phyloP scores from a whole-genome alignment of 2,329 filamentous ascomycete species.

The Eutypa lata region DNA sequence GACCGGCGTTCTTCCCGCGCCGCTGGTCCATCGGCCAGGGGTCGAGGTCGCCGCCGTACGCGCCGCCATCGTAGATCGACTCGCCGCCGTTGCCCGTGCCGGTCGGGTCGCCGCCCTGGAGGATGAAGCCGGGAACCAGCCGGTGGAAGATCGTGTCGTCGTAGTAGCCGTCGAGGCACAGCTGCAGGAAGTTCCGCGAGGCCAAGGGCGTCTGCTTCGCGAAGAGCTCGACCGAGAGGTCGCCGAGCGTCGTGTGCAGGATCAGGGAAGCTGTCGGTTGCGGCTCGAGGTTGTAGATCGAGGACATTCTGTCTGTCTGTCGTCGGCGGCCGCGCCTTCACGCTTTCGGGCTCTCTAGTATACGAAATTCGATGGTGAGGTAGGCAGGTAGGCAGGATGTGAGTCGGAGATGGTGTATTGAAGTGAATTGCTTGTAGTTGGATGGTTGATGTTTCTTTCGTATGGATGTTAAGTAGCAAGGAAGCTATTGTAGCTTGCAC shows the following conservation, averaged over 20 bases:
- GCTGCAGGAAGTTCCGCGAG: slow-evolving; percentile 92
- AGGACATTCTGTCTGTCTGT: slow-evolving; percentile 61
- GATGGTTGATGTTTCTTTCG: too few relatives aligned
- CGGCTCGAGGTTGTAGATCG: slow-evolving; percentile 91
- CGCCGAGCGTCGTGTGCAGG: slow-evolving; percentile 84
- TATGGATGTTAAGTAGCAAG: too few relatives aligned
- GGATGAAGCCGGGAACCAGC: slow-evolving; percentile 83
- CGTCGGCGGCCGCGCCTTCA: neutral
- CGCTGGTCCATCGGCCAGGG: slow-evolving; percentile 67
- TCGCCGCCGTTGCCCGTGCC: slow-evolving; percentile 89
- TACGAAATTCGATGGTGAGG: too few relatives aligned
- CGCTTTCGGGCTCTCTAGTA: neutral
- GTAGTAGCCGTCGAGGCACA: slow-evolving; percentile 94
- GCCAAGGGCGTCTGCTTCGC: slow-evolving; percentile 90
- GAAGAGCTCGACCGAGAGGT: slow-evolving; percentile 89
- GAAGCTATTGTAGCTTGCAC: neutral
- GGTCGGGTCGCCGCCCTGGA: slow-evolving; percentile 93
- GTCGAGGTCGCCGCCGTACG: slow-evolving; percentile 69
- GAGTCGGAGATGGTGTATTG: too few relatives aligned
- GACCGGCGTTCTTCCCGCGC: slow-evolving; percentile 58
- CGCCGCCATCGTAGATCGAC: slow-evolving; percentile 85
- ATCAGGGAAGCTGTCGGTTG: slow-evolving; percentile 90
- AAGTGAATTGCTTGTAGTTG: too few relatives aligned
- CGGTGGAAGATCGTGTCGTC: slow-evolving; percentile 92
- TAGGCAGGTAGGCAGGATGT: too few relatives aligned